Conservation (phyloP, 2,329 filamentous ascomycete genomes). For the Xylaria polymorpha region DNA sequence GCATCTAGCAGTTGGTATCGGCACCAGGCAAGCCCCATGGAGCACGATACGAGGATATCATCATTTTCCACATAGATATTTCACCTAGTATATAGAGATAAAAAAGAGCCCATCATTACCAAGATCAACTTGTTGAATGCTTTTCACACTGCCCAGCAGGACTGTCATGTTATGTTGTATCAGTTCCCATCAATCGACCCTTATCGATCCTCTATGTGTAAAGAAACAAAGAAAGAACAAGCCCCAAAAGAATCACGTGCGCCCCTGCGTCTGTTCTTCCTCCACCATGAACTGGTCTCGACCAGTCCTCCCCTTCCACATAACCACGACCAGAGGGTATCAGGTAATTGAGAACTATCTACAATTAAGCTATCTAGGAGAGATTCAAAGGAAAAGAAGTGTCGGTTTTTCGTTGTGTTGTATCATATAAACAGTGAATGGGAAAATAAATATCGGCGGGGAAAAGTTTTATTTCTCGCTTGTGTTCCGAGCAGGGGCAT, state of each 20-base stretch:
- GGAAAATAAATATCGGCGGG: slow-evolving; percentile 31
- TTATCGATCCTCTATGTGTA: slow-evolving; percentile 27
- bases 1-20: background rate
- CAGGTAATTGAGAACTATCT: slow-evolving; percentile 50
- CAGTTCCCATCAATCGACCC: slow-evolving; percentile 24
- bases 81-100: slow-evolving; percentile 6
- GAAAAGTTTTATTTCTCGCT: slow-evolving; percentile 11
- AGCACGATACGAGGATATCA: background rate
- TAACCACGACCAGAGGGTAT: slow-evolving; percentile 48
- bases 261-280: slow-evolving; percentile 32
- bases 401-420: slow-evolving; percentile 28
- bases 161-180: slow-evolving; percentile 31
- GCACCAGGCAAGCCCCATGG: background rate
- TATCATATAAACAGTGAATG: slow-evolving; percentile 45
- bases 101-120: slow-evolving; percentile 8
- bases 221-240: slow-evolving; percentile 13
- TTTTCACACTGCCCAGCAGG: slow-evolving; percentile 46
- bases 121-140: slow-evolving; percentile 36
- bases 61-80: background rate
- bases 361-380: slow-evolving; percentile 47
- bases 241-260: slow-evolving; percentile 27
- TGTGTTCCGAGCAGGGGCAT: background rate
- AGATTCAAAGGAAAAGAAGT: slow-evolving; percentile 25
- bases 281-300: slow-evolving; percentile 3
- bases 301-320: slow-evolving; percentile 28